Conservation (phyloP, 345 rosid species). For the Euphorbia lathyris region DNA sequence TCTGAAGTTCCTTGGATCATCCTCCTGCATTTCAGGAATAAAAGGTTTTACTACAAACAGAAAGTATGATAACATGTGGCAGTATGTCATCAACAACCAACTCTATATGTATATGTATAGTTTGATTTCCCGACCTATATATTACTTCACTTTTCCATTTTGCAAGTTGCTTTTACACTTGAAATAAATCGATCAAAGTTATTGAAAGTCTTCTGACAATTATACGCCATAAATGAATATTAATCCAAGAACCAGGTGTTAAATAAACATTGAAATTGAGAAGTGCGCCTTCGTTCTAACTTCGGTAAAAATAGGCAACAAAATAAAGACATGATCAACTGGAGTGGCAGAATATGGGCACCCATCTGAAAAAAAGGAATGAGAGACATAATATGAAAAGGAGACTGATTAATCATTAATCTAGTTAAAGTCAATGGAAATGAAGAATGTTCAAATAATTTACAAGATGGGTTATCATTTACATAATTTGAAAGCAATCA, state of each 20-base stretch:
- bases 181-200: too few species aligned
- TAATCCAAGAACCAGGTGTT: neutral
- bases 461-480: neutral
- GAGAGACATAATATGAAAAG: neutral
- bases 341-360: conserved; percentile 69
- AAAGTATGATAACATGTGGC: conserved; percentile 8
- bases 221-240: too few species aligned
- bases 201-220: too few species aligned
- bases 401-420: neutral
- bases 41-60: neutral
- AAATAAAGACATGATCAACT: conserved; percentile 78
- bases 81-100: neutral
- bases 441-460: neutral
- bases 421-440: neutral
- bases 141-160: too few species aligned
- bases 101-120: neutral
- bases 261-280: neutral
- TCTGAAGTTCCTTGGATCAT: conserved; percentile 83
- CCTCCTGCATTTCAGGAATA: conserved; percentile 46
- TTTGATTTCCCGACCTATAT: too few species aligned
- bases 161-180: too few species aligned
- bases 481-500: too few species aligned
- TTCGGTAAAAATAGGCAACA: conserved; percentile 77
- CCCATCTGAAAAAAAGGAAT: conserved; percentile 52
- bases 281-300: conserved; percentile 78